Base-by-base conservation (phyloP, 2,329 filamentous ascomycete genomes). In the Biscogniauxia mediterranea region DNA sequence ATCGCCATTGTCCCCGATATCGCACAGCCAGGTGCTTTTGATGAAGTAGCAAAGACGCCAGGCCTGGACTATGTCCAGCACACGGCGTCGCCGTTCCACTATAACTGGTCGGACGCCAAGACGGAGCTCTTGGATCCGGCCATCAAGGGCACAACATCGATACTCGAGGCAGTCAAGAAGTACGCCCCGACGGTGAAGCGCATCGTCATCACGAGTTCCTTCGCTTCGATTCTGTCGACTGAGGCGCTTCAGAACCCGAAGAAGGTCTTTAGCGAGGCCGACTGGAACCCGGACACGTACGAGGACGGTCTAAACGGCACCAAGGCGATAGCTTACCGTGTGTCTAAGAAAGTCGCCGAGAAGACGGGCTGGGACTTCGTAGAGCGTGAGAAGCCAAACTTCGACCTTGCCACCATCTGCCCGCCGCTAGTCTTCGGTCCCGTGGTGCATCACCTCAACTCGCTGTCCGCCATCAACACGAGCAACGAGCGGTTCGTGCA, bases 1-100 rank as follows among this genome's bases (percentile, higher is more conserved):
- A 77, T 83, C 13, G 78, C 74, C 59, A 87, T 95, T 67, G 91
- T 96, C 23, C 85, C 89, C 19, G 92, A 96, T 71, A 90, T 96
- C 67, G 90, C 91, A 3, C 76, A 87, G 70, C 82, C 86, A 52
- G 82, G 83, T 59, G 92, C 92, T 60, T 96, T 96, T 72, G 87
- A 91, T 69, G 80, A 87, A 68, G 85, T 83, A 1, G 79, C 83
- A 32, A 65, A 78, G 73, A 77, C 72, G 3, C 79, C 81, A 1
- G 80, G 78, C 25, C 74, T 87, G 57, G 80, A 84, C 60, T 81
- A 81, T 55, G 83, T 88, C 49, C 75, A 87, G 57, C 85, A 88
- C 76, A 86, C 85, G 1, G 85, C 85, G 0, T 85, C 83, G 55
- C 85, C 85, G 0, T 83, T 87, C 71, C 83, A 85, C 68, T 85